Evolutionary conservation across 2,329 filamentous ascomycete genomes (phyloP).

Genomic region (Botrytis squamosa): DNA sequence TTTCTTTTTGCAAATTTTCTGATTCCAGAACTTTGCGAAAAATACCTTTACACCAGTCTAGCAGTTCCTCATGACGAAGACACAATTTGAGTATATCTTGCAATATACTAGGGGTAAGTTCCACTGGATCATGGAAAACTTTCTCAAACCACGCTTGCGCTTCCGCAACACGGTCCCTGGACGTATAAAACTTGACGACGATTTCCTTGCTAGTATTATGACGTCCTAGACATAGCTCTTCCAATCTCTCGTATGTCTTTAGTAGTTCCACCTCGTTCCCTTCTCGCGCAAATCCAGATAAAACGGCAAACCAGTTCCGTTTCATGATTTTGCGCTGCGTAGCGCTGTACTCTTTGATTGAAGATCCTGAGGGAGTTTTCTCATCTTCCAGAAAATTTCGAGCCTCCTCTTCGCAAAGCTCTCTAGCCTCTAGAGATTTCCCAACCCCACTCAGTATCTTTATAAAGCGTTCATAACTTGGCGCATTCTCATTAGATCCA

Average conservation of each 20-base stretch:
- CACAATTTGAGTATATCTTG: slow-evolving; percentile 60
- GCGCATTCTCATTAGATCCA: background rate
- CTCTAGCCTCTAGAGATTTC: slow-evolving; percentile 31
- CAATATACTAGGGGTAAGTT: slow-evolving; percentile 39
- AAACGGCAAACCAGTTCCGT: slow-evolving; percentile 47
- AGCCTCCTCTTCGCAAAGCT: slow-evolving; percentile 23
- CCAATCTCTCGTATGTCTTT: slow-evolving; percentile 53
- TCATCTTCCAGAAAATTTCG: background rate
- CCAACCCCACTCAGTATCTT: slow-evolving; percentile 30
- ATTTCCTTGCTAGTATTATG: slow-evolving; percentile 49
- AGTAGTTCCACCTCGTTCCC: slow-evolving; percentile 57
- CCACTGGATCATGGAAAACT: slow-evolving; percentile 25
- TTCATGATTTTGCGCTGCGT: slow-evolving; percentile 34
- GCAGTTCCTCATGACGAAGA: slow-evolving; percentile 52
- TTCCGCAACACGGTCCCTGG: slow-evolving; percentile 54
- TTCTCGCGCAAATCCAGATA: slow-evolving; percentile 62
- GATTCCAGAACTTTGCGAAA: slow-evolving; percentile 49
- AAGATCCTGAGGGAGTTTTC: background rate
- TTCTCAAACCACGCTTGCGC: slow-evolving; percentile 68
- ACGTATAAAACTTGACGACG: slow-evolving; percentile 63
- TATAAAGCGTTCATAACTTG: slow-evolving; percentile 8
- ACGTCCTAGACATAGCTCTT: slow-evolving; percentile 48
- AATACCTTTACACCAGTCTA: slow-evolving; percentile 60
- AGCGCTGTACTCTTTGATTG: background rate
- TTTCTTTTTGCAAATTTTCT: slow-evolving; percentile 48